Evolutionary conservation across 352 stramenopile genomes (phyloP).

Genomic region (Phytophthora niederhauseri): DNA sequence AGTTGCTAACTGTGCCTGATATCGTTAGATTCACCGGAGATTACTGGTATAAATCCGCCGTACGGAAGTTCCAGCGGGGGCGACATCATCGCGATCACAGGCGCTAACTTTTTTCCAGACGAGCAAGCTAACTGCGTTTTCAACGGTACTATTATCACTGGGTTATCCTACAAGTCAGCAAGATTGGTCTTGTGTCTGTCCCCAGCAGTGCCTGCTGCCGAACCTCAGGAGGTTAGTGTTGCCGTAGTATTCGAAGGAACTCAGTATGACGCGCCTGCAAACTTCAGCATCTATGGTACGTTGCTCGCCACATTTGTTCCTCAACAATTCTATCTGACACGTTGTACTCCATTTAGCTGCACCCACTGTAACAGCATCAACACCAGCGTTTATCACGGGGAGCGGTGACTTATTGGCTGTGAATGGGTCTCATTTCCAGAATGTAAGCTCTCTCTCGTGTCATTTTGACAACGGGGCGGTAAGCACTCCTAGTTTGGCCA

Average conservation of each 20-base stretch:
- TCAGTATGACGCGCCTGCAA: conserved; percentile 25
- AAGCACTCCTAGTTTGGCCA: conserved; percentile 3
- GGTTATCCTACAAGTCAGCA: conserved; percentile 30
- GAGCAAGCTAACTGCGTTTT: conserved; percentile 45
- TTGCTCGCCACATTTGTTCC: not conserved
- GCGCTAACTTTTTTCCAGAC: conserved; percentile 42
- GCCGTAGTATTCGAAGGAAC: conserved; percentile 36
- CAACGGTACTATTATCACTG: conserved; percentile 39
- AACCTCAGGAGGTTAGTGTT: conserved; percentile 21
- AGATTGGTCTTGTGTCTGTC: conserved; percentile 38
- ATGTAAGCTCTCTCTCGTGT: conserved; percentile 39
- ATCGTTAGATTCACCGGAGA: conserved; percentile 42
- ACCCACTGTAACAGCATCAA: conserved; percentile 28
- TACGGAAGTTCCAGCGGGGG: conserved; percentile 31
- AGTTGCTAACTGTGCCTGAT: not conserved
- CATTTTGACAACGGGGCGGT: conserved; percentile 31
- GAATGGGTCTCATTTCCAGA: conserved; percentile 34
- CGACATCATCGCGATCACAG: conserved; percentile 35
- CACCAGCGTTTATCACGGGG: conserved; percentile 38
- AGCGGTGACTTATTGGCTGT: conserved; percentile 35
- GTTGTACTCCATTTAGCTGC: conserved; percentile 21
- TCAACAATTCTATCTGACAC: not conserved
- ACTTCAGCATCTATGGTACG: conserved; percentile 39
- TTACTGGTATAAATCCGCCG: conserved; percentile 35
- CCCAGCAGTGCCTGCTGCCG: conserved; percentile 16